These are phyloP conservation scores for Boletus vinaceobasis DNA, from an alignment of 768 basidiomycete genomes.

Conservation along the genomic window DNA sequence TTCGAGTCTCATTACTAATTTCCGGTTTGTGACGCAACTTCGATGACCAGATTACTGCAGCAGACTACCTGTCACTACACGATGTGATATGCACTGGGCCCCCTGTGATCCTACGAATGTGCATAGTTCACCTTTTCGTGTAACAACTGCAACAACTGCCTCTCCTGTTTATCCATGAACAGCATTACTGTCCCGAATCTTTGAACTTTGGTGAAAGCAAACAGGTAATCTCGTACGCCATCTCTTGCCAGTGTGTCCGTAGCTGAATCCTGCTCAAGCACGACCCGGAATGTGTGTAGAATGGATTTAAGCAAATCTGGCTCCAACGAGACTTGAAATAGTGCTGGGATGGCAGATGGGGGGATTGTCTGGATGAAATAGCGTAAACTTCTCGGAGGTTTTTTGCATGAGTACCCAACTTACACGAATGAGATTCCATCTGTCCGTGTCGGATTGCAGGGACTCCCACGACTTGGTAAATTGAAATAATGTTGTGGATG, in stretches of 20 bases:
- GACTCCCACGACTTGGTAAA: constrained; percentile 61
- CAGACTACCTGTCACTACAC: background rate
- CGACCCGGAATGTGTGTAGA: constrained; percentile 46
- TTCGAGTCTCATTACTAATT: background rate
- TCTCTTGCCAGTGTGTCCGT: constrained; percentile 1
- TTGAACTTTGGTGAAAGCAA: constrained; percentile 49
- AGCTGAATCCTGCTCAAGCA: constrained; percentile 21
- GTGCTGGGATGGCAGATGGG: constrained; percentile 50
- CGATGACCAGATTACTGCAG: background rate
- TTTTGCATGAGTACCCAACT: constrained; percentile 21
- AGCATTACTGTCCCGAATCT: constrained; percentile 62
- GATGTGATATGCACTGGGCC: too few species aligned
- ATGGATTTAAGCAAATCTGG: constrained; percentile 58
- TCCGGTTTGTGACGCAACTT: background rate
- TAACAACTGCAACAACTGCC: constrained; percentile 42
- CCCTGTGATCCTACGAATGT: constrained; percentile 1
- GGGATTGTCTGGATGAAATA: constrained; percentile 45
- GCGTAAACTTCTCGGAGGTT: background rate
- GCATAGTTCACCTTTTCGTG: constrained; percentile 33
- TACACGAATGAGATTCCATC: constrained; percentile 61
- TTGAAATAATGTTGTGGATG: constrained; percentile 52
- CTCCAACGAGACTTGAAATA: constrained; percentile 73
- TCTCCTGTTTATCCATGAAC: constrained; percentile 61
- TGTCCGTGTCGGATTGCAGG: constrained; percentile 37
- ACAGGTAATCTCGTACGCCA: constrained; percentile 47